Base-by-base conservation (phyloP, 2,329 filamentous ascomycete species). In the Didymella arachidicola region DNA sequence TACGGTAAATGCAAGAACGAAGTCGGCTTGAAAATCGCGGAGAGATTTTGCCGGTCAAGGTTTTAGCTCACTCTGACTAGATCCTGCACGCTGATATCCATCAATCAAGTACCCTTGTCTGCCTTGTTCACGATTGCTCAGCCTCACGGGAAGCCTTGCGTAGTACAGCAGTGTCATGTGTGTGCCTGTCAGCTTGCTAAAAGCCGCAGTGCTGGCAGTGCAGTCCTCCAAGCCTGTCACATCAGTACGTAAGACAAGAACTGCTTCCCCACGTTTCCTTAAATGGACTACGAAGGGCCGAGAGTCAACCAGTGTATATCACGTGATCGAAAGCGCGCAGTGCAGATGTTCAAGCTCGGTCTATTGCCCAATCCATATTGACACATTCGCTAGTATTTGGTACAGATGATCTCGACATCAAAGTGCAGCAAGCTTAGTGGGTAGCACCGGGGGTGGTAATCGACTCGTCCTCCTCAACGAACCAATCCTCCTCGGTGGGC, bases 391-490 rank as follows among this genome's bases (percentile, higher is more conserved):
- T 70, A 68, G 64, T 63, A 60, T 73, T 74, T 75, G 63, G 65
- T 77, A 76, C 73, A 76, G 54, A 51, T 60, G 53, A 47, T 58
- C 51, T 62, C 55, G 62, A 54, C 51, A 34, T 54, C 56, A 58
- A 38, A 59, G 41, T 50, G 34, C 43, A 26, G 45, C 54, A 53
- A 19, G 57, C 61, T 59, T 75, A 75, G 62, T 75, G 73, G 58
- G 72, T 59, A 42, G 65, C 64, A 57, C 78, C 75, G 47, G 79
- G 68, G 67, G 82, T 79, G 60, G 79, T 79, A 51, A 59, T 65
- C 48, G 58, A 56, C 69, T 84, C 83, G 52, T 82, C 80, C 55
- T 93, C 89, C 78, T 92, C 89, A 79, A 93, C 92, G 71, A 96
- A 91, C 92, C 93, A 97, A 75, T 87, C 86, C 78, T 89, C 83